Percentiles rank a stretch among this genome's conserved stretches.
These are phyloP conservation scores for Fusarium decemcellulare DNA, from an alignment of 2,329 filamentous ascomycete genomes.

Conservation along the genomic window DNA sequence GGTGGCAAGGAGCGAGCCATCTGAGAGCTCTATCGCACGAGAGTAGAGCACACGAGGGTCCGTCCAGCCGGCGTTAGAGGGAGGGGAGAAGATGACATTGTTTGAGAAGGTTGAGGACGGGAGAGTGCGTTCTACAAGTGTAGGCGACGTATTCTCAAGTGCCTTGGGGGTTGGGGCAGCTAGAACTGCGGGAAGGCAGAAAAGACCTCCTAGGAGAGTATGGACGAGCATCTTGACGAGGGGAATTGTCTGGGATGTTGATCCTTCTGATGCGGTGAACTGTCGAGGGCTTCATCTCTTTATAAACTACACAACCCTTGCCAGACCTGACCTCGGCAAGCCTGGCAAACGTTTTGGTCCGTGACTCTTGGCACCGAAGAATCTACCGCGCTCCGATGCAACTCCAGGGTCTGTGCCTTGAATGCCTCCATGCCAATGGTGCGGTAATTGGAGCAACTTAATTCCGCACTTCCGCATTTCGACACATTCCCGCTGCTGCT, in stretches of 20 bases:
- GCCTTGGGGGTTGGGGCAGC: constrained; percentile 33
- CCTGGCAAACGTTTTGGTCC: too few relatives aligned
- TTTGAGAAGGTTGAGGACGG: constrained; percentile 41
- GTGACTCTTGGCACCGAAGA: too few relatives aligned
- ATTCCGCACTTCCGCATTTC: too few relatives aligned
- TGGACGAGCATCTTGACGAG: constrained; percentile 24
- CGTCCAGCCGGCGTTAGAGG: constrained; percentile 53
- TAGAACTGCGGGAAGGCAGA: constrained; percentile 33
- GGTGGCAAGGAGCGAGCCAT: constrained; percentile 64
- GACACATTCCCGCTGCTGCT: too few relatives aligned
- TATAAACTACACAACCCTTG: too few relatives aligned
- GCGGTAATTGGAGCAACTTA: too few relatives aligned
- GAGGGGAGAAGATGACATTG: constrained; percentile 58
- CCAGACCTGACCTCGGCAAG: too few relatives aligned
- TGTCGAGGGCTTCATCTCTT: too few relatives aligned
- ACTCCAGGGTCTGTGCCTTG: too few relatives aligned
- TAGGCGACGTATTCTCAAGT: constrained; percentile 7
- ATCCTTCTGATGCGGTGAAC: background rate
- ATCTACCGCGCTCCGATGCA: too few relatives aligned
- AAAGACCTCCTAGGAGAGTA: constrained; percentile 33
- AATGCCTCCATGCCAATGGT: too few relatives aligned
- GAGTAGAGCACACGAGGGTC: constrained; percentile 61
- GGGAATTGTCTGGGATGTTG: background rate
- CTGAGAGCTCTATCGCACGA: constrained; percentile 60
- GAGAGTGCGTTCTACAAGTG: constrained; percentile 26